Evolutionary conservation across 441 rosid species (phyloP), one percentile per base, ranked within the genome.

Genomic region (Erysimum cheiri): DNA sequence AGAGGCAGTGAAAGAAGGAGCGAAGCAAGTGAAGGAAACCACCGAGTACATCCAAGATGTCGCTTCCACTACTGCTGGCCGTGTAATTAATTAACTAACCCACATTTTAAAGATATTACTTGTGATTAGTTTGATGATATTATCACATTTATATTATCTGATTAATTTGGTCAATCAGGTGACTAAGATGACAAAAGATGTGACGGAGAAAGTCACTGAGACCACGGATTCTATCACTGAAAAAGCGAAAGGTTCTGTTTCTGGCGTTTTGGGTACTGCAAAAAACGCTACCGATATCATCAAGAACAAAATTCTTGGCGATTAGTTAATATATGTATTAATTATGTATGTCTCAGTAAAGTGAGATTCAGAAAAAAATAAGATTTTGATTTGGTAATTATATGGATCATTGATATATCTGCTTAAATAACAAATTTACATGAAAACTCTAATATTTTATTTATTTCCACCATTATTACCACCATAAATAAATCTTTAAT

Each of bases 1-100:
- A 9, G 83, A 80, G 2, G 88, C 92, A 6, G 84, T 88, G 48
- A 88, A 88, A 57, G 90, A 84, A 54, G 85, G 87, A 40, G 87
- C 90, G 1, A 83, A 69, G 31, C 83, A 70, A 71, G 88, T 85
- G 43, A 85, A 81, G 54, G 77, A 81, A 40, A 87, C 91, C 2
- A 78, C 80, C 8, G 80, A 83, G 62, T 80, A 80, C 61, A 77
- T 83, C 0, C 78, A 69, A 68, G 76, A 74, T 9, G 70, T 74
- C 3, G 80, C 82, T 60, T 37, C 82, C 31, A 39, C 54, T 3
- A 74, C 87, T 1, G 84, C 85, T 64, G 68, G 73, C 26, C 80
- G 69, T 35, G 89, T 84, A 69, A 54, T 12, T 74, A 44, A 10
- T 4, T 19, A 35, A 15, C 11, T 12, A 44, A 69, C 46, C 11